Evolutionary conservation across 1,284 basidiomycete species (phyloP), one percentile per base, ranked within the genome.

Genomic region (Clitocybe nebularis): DNA sequence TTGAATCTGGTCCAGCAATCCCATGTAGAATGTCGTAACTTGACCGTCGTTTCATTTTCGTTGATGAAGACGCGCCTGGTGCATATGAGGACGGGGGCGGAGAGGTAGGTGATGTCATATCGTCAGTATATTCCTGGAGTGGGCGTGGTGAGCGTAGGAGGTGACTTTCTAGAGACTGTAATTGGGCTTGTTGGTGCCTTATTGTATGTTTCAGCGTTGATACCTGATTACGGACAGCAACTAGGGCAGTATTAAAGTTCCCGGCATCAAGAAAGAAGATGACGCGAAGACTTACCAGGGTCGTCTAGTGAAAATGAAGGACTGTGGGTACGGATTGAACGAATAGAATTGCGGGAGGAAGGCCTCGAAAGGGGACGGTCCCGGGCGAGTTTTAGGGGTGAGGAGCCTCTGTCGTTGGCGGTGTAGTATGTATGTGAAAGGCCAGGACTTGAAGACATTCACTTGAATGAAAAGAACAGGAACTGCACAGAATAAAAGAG

Each of bases 151-250:
- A 77, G 48, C 74, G 75, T 41, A 81, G 71, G 39, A 88, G 63
- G 40, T 75, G 67, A 55, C 69, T 82, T 60, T 88, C 85, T 36
- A 86, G 72, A 32, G 58, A 68, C 49, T 80, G 73, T 34, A 88
- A 61, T 53, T 88, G 84, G 9, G 84, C 84, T 65, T 73, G 81
- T 55, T 88, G 82, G 55, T 87, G 84, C 49, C 86, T 69, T 51
- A 89, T 89, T 55, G 71, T 78, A 58, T 89, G 85, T 61, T 80
- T 85, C 52, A 88, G 64, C 29, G 79, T 79, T 47, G 84, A 85
- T 61, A 89, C 81, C 50, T 88, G 83, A 50, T 74, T 79, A 45
- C 84, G 76, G 45, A 86, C 68, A 50, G 77, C 73, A 55, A 86
- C 84, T 87, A 42, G 38, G 36, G 20, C 13, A 32, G 7, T 17